Percentiles rank a stretch among this genome's conserved stretches.
Conservation (phyloP, 2,329 filamentous ascomycete species). For the Mycosphaerella arachidis region DNA sequence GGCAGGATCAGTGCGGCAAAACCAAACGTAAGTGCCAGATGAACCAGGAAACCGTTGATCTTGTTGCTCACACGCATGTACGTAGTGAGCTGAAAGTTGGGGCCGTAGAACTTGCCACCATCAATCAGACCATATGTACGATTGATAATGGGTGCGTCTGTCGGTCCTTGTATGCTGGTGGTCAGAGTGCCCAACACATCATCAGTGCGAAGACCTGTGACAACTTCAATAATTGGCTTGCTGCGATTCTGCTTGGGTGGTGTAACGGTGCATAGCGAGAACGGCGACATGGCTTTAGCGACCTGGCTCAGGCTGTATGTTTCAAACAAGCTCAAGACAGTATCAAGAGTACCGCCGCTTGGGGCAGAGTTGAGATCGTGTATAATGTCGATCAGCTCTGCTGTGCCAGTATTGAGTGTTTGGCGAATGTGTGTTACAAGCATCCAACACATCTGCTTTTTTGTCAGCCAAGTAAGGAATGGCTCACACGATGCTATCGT, state of each 20-base stretch:
- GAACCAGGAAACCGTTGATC: conserved; percentile 46
- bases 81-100: conserved; percentile 54
- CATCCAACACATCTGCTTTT: conserved; percentile 40
- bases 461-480: background rate
- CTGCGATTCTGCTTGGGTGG: conserved; percentile 31
- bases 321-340: conserved; percentile 56
- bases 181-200: conserved; percentile 57
- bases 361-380: conserved; percentile 51
- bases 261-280: conserved; percentile 46
- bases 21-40: conserved; percentile 45
- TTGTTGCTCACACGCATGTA: conserved; percentile 51
- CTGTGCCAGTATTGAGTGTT: conserved; percentile 46
- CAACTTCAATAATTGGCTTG: conserved; percentile 34
- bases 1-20: conserved; percentile 47
- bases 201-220: conserved; percentile 51
- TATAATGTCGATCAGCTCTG: conserved; percentile 50
- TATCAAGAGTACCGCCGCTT: conserved; percentile 60
- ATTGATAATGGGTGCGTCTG: conserved; percentile 56
- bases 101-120: conserved; percentile 51
- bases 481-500: background rate
- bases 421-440: conserved; percentile 51
- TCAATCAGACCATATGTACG: conserved; percentile 55
- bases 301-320: conserved; percentile 46
- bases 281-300: conserved; percentile 46
- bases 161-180: conserved; percentile 48